Evolutionary conservation across 805 yeast genomes (phyloP).

Genomic region (Yarrowia divulgata): DNA sequence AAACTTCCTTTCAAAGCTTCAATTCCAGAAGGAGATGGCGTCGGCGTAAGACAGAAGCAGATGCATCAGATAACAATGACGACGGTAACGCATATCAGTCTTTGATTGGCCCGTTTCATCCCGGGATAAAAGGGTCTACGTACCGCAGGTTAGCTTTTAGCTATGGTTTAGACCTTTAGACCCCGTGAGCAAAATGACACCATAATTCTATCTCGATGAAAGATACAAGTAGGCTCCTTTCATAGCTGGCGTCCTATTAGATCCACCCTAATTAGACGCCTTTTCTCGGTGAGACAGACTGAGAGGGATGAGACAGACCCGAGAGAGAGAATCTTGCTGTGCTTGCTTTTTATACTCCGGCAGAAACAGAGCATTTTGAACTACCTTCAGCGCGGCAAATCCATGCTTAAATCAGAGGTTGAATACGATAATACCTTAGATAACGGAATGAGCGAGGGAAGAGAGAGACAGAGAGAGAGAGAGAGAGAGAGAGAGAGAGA

Average conservation of each 20-base stretch:
- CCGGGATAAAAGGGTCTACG: background rate
- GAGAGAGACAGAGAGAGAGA: background rate
- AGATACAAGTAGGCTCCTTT: background rate
- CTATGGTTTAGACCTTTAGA: background rate
- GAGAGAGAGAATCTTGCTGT: background rate
- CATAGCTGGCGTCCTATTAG: background rate
- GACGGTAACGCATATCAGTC: background rate
- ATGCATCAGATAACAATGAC: conserved; percentile 14
- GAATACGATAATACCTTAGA: conserved; percentile 22
- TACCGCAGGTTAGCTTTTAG: no score
- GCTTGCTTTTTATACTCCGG: background rate
- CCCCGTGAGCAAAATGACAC: background rate
- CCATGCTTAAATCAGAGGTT: conserved; percentile 8
- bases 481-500: background rate
- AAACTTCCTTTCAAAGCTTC: background rate
- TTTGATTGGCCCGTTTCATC: background rate
- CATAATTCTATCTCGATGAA: background rate
- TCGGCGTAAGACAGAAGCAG: background rate
- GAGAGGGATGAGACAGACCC: background rate
- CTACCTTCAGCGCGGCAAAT: background rate
- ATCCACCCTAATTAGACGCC: conserved; percentile 1
- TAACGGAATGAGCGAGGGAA: background rate
- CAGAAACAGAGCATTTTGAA: no score
- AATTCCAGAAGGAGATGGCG: background rate
- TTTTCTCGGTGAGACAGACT: conserved; percentile 4